These are phyloP conservation scores for Pseudogymnoascus sp. DNA, from an alignment of 2,329 filamentous ascomycete genomes.

Conservation along the genomic window DNA sequence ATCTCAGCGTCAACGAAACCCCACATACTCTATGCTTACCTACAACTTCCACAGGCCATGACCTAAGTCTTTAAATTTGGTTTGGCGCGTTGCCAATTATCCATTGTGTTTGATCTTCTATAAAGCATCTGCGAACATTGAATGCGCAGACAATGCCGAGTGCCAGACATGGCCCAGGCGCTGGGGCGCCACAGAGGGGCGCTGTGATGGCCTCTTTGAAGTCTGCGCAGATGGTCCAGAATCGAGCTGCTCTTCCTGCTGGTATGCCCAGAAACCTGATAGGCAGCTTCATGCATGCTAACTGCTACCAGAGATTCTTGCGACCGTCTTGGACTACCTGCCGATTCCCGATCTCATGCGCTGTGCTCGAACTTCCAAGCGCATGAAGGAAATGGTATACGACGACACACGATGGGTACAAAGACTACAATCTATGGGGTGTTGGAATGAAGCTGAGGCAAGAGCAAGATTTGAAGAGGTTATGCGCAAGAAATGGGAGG, in stretches of 20 bases:
- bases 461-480: slow-evolving; percentile 70
- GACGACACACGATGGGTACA: slow-evolving; percentile 95
- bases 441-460: slow-evolving; percentile 87
- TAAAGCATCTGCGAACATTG: neutral
- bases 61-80: neutral
- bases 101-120: neutral
- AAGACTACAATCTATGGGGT: slow-evolving; percentile 74
- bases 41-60: slow-evolving; percentile 2
- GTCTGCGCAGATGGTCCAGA: slow-evolving; percentile 70
- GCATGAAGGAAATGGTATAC: slow-evolving; percentile 96
- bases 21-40: neutral
- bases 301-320: slow-evolving; percentile 63
- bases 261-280: slow-evolving; percentile 42
- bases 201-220: slow-evolving; percentile 69
- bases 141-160: slow-evolving; percentile 34
- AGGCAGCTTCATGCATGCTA: neutral
- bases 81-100: neutral
- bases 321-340: slow-evolving; percentile 80
- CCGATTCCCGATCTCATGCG: slow-evolving; percentile 76
- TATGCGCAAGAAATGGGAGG: slow-evolving; percentile 52
- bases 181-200: slow-evolving; percentile 26
- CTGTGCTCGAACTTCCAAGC: slow-evolving; percentile 74
- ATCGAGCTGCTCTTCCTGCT: slow-evolving; percentile 72
- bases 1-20: slow-evolving; percentile 5
- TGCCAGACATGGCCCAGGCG: slow-evolving; percentile 28